phyloP scores from a whole-genome alignment of 768 basidiomycete species.

The Cystoderma amianthinum region DNA sequence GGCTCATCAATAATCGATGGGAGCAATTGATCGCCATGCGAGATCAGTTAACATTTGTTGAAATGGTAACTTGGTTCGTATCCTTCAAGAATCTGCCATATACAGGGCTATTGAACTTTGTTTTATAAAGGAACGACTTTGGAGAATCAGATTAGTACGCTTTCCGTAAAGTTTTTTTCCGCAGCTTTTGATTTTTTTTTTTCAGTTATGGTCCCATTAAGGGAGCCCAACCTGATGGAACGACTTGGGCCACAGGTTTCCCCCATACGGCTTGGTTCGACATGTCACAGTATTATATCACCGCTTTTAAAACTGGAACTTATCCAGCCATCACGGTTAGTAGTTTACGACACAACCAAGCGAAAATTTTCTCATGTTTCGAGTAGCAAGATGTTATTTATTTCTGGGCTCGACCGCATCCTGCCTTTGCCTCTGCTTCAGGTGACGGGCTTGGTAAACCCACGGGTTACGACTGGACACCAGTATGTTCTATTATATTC shows the following conservation, averaged over 20 bases:
- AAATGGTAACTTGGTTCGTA: constrained; percentile 61
- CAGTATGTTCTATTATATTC: constrained; percentile 38
- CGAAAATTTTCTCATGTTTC: neutral
- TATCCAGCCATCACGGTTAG: constrained; percentile 53
- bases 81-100: neutral
- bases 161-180: neutral
- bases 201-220: constrained; percentile 52
- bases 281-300: constrained; percentile 59
- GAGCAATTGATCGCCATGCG: constrained; percentile 59
- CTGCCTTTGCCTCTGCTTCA: constrained; percentile 35
- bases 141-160: constrained; percentile 69
- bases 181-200: neutral
- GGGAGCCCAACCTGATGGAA: constrained; percentile 35
- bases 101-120: neutral
- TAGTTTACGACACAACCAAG: constrained; percentile 16
- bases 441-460: constrained; percentile 40
- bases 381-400: constrained; percentile 38
- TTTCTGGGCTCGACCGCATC: constrained; percentile 63
- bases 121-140: constrained; percentile 62
- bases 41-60: constrained; percentile 44
- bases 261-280: constrained; percentile 52
- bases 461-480: constrained; percentile 40
- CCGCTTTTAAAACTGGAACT: constrained; percentile 58
- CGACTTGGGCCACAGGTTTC: constrained; percentile 33
- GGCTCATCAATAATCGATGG: constrained; percentile 66